phyloP scores from a whole-genome alignment of 371 early-diverging fungal species.

The Syncephalis plumigaleata region DNA sequence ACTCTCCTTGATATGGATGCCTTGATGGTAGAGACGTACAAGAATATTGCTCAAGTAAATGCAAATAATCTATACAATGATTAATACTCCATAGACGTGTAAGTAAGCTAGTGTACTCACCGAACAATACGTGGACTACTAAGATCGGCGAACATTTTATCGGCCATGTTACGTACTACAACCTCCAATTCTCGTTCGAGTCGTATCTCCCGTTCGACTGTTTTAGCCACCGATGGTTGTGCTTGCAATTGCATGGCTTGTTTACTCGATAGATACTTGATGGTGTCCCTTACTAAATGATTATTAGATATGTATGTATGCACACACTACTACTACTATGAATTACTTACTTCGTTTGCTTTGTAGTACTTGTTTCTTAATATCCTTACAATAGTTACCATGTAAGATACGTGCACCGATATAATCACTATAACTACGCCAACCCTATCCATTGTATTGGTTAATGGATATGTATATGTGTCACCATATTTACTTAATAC shows the following conservation, averaged over 20 bases:
- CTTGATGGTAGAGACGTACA: slow-evolving; percentile 64
- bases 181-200: slow-evolving; percentile 27
- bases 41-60: slow-evolving; percentile 55
- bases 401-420: slow-evolving; percentile 58
- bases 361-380: slow-evolving; percentile 30
- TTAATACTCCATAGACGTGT: too few species aligned
- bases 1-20: slow-evolving; percentile 64
- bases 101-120: too few species aligned
- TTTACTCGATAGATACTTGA: neutral
- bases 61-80: slow-evolving; percentile 32
- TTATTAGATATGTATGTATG: neutral
- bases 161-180: slow-evolving; percentile 37
- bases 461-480: neutral
- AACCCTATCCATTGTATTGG: slow-evolving; percentile 40
- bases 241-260: slow-evolving; percentile 10
- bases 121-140: slow-evolving; percentile 28
- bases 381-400: slow-evolving; percentile 37
- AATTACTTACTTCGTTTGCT: slow-evolving; percentile 21
- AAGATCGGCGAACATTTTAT: slow-evolving; percentile 49
- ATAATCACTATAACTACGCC: slow-evolving; percentile 63
- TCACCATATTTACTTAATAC: neutral
- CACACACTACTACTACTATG: neutral
- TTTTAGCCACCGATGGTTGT: slow-evolving; percentile 10
- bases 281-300: too few species aligned
- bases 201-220: slow-evolving; percentile 16